Base-by-base conservation (phyloP, 176 grass and related monocot species). In the barley (Hordeum vulgare) region DNA sequence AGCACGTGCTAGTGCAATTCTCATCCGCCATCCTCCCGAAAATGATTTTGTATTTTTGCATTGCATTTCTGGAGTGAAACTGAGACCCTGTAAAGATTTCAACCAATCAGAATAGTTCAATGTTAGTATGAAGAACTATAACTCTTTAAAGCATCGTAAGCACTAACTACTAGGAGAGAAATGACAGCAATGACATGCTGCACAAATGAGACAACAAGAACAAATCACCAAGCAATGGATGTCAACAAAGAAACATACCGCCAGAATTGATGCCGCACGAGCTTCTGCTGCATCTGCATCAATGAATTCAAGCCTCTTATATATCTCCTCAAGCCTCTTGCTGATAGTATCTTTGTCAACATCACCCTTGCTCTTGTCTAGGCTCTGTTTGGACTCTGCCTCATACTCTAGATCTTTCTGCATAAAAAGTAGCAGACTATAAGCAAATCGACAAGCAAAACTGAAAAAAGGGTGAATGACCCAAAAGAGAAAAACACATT, bases 11-110 rank as follows among this genome's bases (percentile, higher is more conserved):
- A 98, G 68, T 81, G 96, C 90, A 90, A 98, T 95, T 61, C 96
- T 90, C 96, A 98, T 98, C 41, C 90, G 90, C 96, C 96, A 98
- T 82, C 96, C 96, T 88, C 96, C 93, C 75, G 96, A 98, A 87
- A 98, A 98, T 67, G 87, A 80, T 58, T 89, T 98, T 42, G 96
- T 98, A 10, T 85, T 63, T 67, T 91, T 98, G 54, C 34, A 68
- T 86, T 94, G 93, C 96, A 98, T 98, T 93, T 98, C 96, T 84
- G 87, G 89, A 70, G 88, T 98, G 75, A 98, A 98, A 89, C 96
- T 98, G 66, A 98, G 92, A 85, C 92, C 96, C 96, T 98, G 88
- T 23, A 93, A 89, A 54, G 18, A 81, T 23, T 85, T 82, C 17
- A 59, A 42, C 21, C 72, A 78, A 81, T 54, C 12, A 69, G 76